Percentiles rank a stretch among this genome's conserved stretches.
Evolutionary conservation across 768 basidiomycete genomes (phyloP).

Genomic region (Phaffia tasmanica): DNA sequence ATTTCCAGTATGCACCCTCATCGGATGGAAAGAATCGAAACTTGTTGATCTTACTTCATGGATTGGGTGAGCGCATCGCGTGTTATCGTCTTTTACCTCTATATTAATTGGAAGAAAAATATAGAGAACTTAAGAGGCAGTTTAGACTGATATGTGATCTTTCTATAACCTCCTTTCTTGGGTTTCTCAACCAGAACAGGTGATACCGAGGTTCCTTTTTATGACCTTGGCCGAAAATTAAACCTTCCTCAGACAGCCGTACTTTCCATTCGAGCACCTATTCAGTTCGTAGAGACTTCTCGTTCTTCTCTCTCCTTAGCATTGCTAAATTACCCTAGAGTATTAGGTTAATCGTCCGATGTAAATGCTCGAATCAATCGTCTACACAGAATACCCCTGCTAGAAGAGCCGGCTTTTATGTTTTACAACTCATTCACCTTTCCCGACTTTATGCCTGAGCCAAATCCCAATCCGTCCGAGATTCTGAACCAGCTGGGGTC

Average conservation of each 20-base stretch:
- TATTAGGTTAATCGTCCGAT: neutral
- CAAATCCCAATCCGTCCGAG: conserved; percentile 58
- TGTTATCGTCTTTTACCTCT: neutral
- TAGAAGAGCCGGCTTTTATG: conserved; percentile 22
- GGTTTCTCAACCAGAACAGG: conserved; percentile 43
- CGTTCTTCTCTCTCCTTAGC: neutral
- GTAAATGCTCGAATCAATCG: neutral
- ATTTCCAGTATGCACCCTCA: conserved; percentile 60
- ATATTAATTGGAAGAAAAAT: neutral
- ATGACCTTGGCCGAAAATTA: conserved; percentile 56
- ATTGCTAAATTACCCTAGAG: neutral
- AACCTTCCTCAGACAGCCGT: conserved; percentile 83
- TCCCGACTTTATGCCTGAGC: conserved; percentile 22
- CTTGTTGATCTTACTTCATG: conserved; percentile 70
- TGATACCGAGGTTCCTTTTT: conserved; percentile 68
- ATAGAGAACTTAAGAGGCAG: neutral
- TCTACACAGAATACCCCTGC: conserved; percentile 18
- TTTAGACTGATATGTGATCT: neutral
- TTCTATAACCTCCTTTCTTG: neutral
- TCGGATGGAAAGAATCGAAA: conserved; percentile 79
- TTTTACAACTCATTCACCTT: conserved; percentile 25
- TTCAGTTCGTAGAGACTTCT: conserved; percentile 44
- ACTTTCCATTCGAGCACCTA: conserved; percentile 67
- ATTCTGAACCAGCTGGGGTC: conserved; percentile 50
- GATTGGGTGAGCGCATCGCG: conserved; percentile 51